phyloP scores from a whole-genome alignment of 2,329 filamentous ascomycete species.

The Purpureocillium lavendulum region DNA sequence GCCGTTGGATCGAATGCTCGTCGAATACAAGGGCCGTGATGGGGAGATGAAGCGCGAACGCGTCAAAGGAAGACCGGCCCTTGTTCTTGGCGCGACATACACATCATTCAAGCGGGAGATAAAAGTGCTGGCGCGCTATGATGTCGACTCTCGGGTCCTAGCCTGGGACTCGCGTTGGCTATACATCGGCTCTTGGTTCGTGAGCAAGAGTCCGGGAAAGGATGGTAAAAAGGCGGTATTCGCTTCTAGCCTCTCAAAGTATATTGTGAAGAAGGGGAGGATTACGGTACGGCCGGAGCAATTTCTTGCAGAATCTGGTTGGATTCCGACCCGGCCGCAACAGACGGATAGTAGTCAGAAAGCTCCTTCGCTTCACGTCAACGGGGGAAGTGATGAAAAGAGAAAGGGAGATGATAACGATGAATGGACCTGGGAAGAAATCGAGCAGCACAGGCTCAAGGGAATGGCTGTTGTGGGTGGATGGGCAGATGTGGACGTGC shows the following conservation, averaged over 20 bases:
- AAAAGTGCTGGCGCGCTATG: neutral
- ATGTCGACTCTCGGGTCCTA: constrained; percentile 3
- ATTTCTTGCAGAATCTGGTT: neutral
- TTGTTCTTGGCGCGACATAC: constrained; percentile 4
- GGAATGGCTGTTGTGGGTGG: constrained; percentile 1
- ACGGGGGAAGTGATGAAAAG: no score
- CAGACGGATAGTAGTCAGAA: no score
- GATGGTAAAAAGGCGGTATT: neutral
- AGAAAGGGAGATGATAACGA: no score
- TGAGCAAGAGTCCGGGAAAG: neutral
- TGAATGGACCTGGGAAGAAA: constrained; percentile 1
- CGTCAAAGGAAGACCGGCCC: constrained; percentile 1
- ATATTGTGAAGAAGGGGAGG: constrained; percentile 1
- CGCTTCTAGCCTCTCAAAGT: constrained; percentile 1
- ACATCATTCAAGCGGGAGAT: constrained; percentile 5
- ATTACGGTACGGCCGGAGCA: neutral
- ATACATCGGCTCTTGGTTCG: constrained; percentile 6
- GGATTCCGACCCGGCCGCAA: neutral
- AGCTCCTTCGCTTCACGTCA: no score
- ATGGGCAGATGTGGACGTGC: constrained; percentile 3
- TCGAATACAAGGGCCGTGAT: constrained; percentile 5
- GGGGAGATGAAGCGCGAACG: constrained; percentile 1
- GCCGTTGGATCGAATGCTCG: neutral
- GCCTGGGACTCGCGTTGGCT: constrained; percentile 6
- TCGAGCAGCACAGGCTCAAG: constrained; percentile 1